A percentile compares a stretch with the other conserved stretches of the same genome.
Conservation (phyloP, 495 filamentous ascomycete species). For the Elaphomyces granulatus region DNA sequence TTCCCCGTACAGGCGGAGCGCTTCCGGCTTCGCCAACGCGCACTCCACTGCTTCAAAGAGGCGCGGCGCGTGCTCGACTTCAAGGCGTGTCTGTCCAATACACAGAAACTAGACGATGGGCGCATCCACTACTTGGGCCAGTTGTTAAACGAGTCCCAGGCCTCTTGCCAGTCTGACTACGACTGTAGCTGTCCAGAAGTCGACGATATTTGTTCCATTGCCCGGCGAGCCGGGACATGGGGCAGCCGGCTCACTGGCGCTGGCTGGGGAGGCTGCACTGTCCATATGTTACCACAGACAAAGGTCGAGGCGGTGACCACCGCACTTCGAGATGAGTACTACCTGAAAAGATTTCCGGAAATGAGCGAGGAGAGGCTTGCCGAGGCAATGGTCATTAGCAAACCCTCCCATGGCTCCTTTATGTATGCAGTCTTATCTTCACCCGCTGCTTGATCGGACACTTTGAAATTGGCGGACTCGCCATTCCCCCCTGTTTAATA, state of each 20-base stretch:
- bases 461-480: too few relatives aligned
- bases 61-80: slow-evolving; percentile 77
- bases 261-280: slow-evolving; percentile 92
- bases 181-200: slow-evolving; percentile 86
- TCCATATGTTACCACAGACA: slow-evolving; percentile 78
- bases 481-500: too few relatives aligned
- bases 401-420: slow-evolving; percentile 46
- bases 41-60: slow-evolving; percentile 81
- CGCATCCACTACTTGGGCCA: slow-evolving; percentile 62
- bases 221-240: slow-evolving; percentile 60
- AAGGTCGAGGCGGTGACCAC: slow-evolving; percentile 70
- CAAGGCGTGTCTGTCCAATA: slow-evolving; percentile 48
- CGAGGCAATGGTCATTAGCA: slow-evolving; percentile 76
- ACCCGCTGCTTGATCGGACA: too few relatives aligned
- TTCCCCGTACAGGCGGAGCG: slow-evolving; percentile 78
- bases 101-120: slow-evolving; percentile 37
- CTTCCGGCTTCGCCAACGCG: slow-evolving; percentile 80
- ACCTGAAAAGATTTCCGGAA: slow-evolving; percentile 52
- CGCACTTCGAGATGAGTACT: slow-evolving; percentile 71
- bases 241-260: slow-evolving; percentile 85
- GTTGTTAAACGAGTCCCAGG: slow-evolving; percentile 79
- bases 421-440: too few relatives aligned
- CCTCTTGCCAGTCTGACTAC: slow-evolving; percentile 68
- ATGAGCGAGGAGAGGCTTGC: slow-evolving; percentile 58
- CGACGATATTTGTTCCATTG: slow-evolving; percentile 72